These are phyloP conservation scores for Erodium moschatum DNA, from an alignment of 441 rosid species.

Conservation along the genomic window DNA sequence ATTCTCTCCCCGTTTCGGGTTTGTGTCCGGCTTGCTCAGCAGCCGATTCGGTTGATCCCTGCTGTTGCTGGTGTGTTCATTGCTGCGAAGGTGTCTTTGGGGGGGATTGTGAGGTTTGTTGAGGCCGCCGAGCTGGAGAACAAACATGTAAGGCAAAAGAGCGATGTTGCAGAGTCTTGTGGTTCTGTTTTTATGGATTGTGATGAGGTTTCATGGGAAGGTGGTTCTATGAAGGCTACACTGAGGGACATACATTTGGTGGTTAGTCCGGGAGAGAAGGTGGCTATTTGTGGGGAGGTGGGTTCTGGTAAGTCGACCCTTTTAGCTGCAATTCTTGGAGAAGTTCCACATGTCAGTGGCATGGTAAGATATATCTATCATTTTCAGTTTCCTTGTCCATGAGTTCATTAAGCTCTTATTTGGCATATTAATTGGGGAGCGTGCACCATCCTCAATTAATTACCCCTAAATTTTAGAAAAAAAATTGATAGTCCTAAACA, in stretches of 20 bases:
- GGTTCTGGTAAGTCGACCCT: conserved; percentile 59
- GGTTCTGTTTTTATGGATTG: conserved; percentile 24
- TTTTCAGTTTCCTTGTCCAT: not conserved
- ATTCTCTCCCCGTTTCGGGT: conserved; percentile 47
- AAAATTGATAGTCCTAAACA: no score
- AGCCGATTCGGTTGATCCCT: conserved; percentile 38
- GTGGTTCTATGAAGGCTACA: conserved; percentile 20
- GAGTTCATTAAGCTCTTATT: no score
- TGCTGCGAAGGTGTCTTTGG: conserved; percentile 38
- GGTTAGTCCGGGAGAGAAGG: conserved; percentile 31
- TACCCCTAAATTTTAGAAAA: no score
- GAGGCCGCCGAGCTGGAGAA: conserved; percentile 36
- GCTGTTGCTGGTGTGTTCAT: conserved; percentile 32
- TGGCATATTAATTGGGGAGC: no score
- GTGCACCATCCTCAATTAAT: no score
- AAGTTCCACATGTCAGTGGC: conserved; percentile 38
- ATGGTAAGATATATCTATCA: conserved; percentile 20
- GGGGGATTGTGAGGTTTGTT: conserved; percentile 31
- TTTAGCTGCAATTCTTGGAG: conserved; percentile 36
- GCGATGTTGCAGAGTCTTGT: not conserved
- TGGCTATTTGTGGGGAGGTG: conserved; percentile 50
- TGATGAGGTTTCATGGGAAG: conserved; percentile 35
- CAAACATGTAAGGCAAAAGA: conserved; percentile 12
- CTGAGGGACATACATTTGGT: conserved; percentile 29
- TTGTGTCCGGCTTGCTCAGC: conserved; percentile 33